Evolutionary conservation across 192 early-diverging fungal genomes (phyloP).

Genomic region (Backusella tuberculispora): DNA sequence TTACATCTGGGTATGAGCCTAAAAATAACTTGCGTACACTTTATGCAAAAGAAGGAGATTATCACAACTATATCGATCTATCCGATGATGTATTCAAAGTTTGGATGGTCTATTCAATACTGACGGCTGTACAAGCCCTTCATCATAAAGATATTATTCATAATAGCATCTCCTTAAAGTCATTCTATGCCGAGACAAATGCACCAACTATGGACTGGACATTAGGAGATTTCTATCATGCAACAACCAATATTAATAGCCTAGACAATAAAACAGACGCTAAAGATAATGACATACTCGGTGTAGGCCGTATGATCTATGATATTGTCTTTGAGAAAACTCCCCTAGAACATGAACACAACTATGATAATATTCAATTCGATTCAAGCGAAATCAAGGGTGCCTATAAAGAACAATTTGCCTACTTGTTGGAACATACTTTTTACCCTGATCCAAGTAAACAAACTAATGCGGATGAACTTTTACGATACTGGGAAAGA

Average conservation of each 20-base stretch:
- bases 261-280: neutral
- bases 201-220: conserved; percentile 2
- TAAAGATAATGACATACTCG: neutral
- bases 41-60: neutral
- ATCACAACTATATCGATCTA: neutral
- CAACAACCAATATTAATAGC: neutral
- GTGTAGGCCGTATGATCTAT: neutral
- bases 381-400: neutral
- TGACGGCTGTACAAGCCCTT: neutral
- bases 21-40: neutral
- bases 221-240: conserved; percentile 10
- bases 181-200: conserved; percentile 2
- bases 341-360: neutral
- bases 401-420: neutral
- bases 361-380: neutral
- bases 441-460: neutral
- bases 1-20: neutral
- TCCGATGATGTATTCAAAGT: conserved; percentile 6
- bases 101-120: neutral
- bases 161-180: neutral
- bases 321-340: neutral
- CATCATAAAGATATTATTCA: neutral
- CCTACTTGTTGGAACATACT: neutral
- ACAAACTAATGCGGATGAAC: neutral
- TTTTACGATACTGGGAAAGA: neutral